These are phyloP conservation scores for Cornus suecica DNA, from an alignment of 148 eudicot species.

Conservation along the genomic window DNA sequence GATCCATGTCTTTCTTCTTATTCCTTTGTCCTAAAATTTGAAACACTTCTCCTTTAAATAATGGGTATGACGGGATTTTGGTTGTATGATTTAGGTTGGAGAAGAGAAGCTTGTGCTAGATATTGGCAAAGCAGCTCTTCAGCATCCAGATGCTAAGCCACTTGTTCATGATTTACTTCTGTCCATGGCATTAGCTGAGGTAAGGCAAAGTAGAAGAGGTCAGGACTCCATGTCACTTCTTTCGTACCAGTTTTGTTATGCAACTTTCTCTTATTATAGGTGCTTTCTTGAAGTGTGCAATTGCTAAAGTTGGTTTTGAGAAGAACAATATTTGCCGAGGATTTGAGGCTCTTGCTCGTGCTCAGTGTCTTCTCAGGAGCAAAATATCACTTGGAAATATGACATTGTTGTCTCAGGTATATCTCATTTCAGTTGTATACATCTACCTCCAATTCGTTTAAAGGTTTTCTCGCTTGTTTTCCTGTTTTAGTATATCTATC, in stretches of 20 bases:
- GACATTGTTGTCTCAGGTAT: constrained; percentile 79
- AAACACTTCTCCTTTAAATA: not conserved
- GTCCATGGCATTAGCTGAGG: constrained; percentile 98
- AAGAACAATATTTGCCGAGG: constrained; percentile 80
- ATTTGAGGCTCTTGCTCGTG: constrained; percentile 99
- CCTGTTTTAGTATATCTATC: not conserved
- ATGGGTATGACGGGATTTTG: not conserved
- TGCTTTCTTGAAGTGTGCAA: constrained; percentile 98
- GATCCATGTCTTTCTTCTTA: not conserved
- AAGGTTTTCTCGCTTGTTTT: not conserved
- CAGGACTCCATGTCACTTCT: constrained; percentile 22
- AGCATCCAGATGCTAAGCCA: constrained; percentile 66
- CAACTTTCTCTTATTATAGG: constrained; percentile 72
- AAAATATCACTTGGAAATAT: constrained; percentile 66
- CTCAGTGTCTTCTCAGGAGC: constrained; percentile 86
- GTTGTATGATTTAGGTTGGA: constrained; percentile 60
- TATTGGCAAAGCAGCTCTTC: constrained; percentile 74
- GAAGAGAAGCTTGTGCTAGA: constrained; percentile 93
- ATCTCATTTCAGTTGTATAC: constrained; percentile 8
- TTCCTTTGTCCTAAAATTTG: not conserved
- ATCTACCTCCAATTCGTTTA: not conserved
- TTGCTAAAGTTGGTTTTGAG: constrained; percentile 83
- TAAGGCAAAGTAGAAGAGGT: constrained; percentile 43
- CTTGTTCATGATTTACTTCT: constrained; percentile 82
- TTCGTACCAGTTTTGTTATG: constrained; percentile 51